These are phyloP conservation scores for Nicotiana undulata DNA, from an alignment of 257 asterid species.

Conservation along the genomic window DNA sequence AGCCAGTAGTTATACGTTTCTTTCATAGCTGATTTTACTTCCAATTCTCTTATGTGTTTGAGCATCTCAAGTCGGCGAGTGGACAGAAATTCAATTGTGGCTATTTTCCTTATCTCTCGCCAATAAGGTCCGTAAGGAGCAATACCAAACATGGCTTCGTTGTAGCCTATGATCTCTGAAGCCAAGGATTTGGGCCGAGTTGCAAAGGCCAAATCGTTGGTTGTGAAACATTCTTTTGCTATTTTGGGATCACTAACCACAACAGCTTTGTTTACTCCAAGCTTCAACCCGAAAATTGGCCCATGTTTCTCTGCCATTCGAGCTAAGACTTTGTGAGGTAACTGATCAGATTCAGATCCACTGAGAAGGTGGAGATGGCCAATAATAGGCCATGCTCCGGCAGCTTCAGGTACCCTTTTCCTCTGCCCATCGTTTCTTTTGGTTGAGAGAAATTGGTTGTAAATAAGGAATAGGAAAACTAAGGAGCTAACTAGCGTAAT, in stretches of 20 bases:
- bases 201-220: conserved; percentile 6
- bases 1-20: conserved; percentile 11
- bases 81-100: conserved; percentile 16
- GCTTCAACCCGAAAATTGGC: conserved; percentile 17
- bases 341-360: conserved; percentile 10
- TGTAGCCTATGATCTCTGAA: conserved; percentile 12
- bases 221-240: conserved; percentile 24
- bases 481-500: background rate
- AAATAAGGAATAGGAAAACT: background rate
- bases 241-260: conserved; percentile 19
- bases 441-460: background rate
- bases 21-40: conserved; percentile 1
- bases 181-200: conserved; percentile 16
- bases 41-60: conserved; percentile 13
- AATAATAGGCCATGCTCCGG: conserved; percentile 24
- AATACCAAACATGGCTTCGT: conserved; percentile 19
- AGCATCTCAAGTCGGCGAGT: conserved; percentile 13
- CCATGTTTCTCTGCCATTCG: conserved; percentile 28
- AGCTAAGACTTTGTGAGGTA: conserved; percentile 16
- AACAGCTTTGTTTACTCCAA: conserved; percentile 12
- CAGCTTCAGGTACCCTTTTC: conserved; percentile 5
- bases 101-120: conserved; percentile 24
- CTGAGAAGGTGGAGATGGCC: conserved; percentile 34
- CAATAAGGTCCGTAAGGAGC: conserved; percentile 24
- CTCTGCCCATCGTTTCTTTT: background rate